A percentile compares a stretch with the other conserved stretches of the same genome.
These are phyloP conservation scores for Cocos nucifera DNA, from an alignment of 176 grass and related monocot species.

Conservation along the genomic window DNA sequence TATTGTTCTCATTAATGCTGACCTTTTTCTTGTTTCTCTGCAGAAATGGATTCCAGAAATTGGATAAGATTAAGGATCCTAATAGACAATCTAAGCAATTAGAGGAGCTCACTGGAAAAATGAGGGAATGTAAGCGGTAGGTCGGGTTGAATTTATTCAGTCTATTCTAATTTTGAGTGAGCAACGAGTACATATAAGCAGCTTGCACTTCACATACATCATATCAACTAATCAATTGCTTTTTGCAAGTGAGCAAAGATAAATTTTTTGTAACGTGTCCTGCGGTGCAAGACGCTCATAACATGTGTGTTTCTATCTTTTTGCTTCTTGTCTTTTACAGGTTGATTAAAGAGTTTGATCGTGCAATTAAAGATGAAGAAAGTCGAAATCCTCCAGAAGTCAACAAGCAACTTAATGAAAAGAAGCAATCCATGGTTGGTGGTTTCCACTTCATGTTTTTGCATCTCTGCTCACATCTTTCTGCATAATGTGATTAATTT, in stretches of 20 bases:
- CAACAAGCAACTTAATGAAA: conserved; percentile 91
- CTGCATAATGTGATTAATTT: too few relatives aligned
- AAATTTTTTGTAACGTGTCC: too few relatives aligned
- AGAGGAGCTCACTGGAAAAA: conserved; percentile 90
- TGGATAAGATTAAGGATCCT: conserved; percentile 94
- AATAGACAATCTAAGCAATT: conserved; percentile 88
- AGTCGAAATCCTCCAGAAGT: conserved; percentile 51
- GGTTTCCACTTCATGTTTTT: conserved; percentile 1
- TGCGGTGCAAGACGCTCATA: too few relatives aligned
- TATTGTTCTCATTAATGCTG: too few relatives aligned
- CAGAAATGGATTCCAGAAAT: conserved; percentile 97
- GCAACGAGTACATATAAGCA: too few relatives aligned
- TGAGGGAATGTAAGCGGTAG: conserved; percentile 94
- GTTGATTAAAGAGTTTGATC: conserved; percentile 84
- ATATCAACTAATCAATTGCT: background rate
- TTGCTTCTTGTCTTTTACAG: conserved; percentile 18
- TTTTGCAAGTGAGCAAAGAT: background rate
- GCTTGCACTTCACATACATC: too few relatives aligned
- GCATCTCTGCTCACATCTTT: background rate
- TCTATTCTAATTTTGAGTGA: too few relatives aligned
- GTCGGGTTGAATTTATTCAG: background rate
- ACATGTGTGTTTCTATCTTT: too few relatives aligned
- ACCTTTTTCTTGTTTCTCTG: conserved; percentile 14
- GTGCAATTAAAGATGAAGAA: conserved; percentile 78
- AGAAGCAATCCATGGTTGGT: conserved; percentile 92